phyloP scores from a whole-genome alignment of 371 early-diverging fungal species.

The Choanephora cucurbitarum region DNA sequence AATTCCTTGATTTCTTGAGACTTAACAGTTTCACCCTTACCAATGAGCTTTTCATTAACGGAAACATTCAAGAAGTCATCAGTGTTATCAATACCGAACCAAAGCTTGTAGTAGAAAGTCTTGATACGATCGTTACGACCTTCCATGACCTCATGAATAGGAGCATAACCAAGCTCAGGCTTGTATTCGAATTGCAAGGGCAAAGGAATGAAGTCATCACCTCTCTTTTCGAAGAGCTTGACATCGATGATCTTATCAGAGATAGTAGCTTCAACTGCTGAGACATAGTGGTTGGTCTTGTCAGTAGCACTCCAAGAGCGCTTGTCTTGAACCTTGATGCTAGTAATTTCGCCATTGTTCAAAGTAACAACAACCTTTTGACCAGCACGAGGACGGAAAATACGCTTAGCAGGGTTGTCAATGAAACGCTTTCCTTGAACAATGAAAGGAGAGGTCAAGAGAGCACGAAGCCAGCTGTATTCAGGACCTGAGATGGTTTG shows the following conservation, averaged over 20 bases:
- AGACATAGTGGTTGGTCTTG: conserved; percentile 54
- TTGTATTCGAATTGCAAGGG: conserved; percentile 79
- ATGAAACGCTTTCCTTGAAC: conserved; percentile 79
- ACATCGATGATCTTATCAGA: conserved; percentile 69
- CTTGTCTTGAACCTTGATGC: conserved; percentile 65
- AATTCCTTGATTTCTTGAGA: conserved; percentile 77
- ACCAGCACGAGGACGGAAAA: conserved; percentile 82
- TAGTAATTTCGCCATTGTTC: conserved; percentile 43
- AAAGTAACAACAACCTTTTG: conserved; percentile 75
- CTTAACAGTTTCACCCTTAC: conserved; percentile 62
- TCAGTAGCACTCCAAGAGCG: conserved; percentile 63
- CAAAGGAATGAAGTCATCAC: conserved; percentile 68
- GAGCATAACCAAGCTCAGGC: conserved; percentile 79
- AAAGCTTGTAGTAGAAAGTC: conserved; percentile 88
- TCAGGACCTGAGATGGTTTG: conserved; percentile 73
- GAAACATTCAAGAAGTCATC: conserved; percentile 56
- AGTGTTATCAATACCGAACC: conserved; percentile 71
- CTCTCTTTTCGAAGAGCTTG: conserved; percentile 74
- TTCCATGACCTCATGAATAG: conserved; percentile 93
- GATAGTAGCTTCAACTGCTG: conserved; percentile 65
- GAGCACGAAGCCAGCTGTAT: conserved; percentile 85
- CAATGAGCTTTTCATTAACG: conserved; percentile 65
- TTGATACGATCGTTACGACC: conserved; percentile 93
- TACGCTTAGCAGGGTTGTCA: conserved; percentile 77
- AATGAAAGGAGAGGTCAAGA: conserved; percentile 80